These are phyloP conservation scores for Aegilops speltoides DNA, from an alignment of 176 grass and related monocot species.

Conservation along the genomic window DNA sequence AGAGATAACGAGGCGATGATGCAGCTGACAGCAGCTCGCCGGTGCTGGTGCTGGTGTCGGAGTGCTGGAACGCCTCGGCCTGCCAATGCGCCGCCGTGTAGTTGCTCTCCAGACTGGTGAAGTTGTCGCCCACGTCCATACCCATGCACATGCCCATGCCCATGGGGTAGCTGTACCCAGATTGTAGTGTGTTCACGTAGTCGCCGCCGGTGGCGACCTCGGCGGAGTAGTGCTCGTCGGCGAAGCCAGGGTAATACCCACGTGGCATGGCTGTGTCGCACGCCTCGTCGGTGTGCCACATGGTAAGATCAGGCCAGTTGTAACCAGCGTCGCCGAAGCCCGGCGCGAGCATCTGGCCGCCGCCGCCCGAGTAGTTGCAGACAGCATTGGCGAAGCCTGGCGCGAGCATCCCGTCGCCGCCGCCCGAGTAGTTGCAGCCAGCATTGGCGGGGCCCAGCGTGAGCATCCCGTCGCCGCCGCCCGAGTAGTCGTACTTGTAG, in stretches of 20 bases:
- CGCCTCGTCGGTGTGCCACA: background rate
- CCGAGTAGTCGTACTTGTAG: too few relatives aligned
- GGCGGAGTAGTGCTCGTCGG: background rate
- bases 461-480: too few relatives aligned
- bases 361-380: too few relatives aligned
- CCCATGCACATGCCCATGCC: background rate
- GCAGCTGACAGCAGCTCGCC: background rate
- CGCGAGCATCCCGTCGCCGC: background rate
- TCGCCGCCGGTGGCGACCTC: background rate
- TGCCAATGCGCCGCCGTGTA: constrained; percentile 2
- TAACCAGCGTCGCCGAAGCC: background rate
- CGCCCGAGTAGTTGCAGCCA: too few relatives aligned
- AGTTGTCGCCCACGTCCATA: background rate
- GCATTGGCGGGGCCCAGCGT: too few relatives aligned
- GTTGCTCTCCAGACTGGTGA: background rate
- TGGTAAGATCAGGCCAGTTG: background rate
- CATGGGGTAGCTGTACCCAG: background rate
- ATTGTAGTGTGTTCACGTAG: background rate
- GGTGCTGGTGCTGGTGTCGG: background rate
- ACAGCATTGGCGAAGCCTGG: too few relatives aligned
- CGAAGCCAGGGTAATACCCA: constrained; percentile 3
- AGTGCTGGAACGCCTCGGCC: background rate
- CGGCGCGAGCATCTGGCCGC: too few relatives aligned
- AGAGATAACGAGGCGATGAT: background rate
- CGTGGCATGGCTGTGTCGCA: background rate